These are phyloP conservation scores for Oryza punctata DNA, from an alignment of 176 grass and related monocot genomes.

Conservation along the genomic window DNA sequence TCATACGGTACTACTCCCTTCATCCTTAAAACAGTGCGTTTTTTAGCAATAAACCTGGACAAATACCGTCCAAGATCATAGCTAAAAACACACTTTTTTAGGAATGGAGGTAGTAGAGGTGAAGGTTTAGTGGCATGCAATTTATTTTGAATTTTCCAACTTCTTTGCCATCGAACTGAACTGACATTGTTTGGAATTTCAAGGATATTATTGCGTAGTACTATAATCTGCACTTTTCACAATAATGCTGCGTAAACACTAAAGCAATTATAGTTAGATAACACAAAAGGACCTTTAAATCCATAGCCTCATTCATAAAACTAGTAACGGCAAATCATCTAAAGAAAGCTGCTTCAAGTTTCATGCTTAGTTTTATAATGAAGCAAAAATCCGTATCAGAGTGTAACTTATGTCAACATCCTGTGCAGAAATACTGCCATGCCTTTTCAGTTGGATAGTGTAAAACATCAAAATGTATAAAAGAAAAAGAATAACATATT, in stretches of 20 bases:
- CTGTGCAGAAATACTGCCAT: background rate
- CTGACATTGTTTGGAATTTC: background rate
- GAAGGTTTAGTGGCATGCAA: slow-evolving; percentile 7
- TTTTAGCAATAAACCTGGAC: too few relatives aligned
- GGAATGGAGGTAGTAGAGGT: background rate
- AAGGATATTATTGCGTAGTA: background rate
- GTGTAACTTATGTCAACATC: background rate
- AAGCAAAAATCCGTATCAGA: background rate
- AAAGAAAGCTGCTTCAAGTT: background rate
- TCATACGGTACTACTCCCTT: background rate
- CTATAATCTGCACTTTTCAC: background rate
- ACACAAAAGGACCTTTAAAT: background rate
- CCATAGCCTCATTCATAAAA: background rate
- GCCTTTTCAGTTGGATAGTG: background rate
- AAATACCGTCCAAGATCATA: too few relatives aligned
- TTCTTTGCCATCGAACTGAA: background rate
- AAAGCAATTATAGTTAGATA: slow-evolving; percentile 11
- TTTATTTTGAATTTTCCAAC: background rate
- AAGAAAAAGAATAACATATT: background rate
- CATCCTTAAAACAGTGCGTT: too few relatives aligned
- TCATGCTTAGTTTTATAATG: slow-evolving; percentile 4
- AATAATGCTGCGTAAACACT: background rate
- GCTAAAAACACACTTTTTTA: too few relatives aligned
- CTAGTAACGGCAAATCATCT: slow-evolving; percentile 16
- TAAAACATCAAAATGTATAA: background rate